phyloP scores from a whole-genome alignment of 2,329 filamentous ascomycete species.

The Colletotrichum paranaense region DNA sequence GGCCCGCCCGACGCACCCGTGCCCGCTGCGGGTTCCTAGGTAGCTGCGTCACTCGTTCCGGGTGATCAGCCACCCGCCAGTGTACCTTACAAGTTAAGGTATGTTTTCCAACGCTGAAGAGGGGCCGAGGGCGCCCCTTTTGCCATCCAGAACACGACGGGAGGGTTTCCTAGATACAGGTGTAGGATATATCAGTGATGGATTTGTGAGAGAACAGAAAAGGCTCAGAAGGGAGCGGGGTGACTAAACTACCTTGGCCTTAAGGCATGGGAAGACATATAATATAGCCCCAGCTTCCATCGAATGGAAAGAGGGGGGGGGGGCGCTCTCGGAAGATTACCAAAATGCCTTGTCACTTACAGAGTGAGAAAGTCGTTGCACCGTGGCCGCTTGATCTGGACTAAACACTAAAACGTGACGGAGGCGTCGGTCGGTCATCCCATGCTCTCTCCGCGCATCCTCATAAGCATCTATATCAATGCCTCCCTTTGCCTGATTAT shows the following conservation, averaged over 20 bases:
- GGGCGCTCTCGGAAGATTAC: background rate
- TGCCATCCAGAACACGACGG: background rate
- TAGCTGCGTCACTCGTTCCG: background rate
- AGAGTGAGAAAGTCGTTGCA: background rate
- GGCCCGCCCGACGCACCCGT: background rate
- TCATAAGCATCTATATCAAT: background rate
- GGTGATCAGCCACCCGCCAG: background rate
- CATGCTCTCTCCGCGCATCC: background rate
- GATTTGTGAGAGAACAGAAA: background rate
- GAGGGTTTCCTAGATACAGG: too few species aligned
- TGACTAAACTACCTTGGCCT: too few species aligned
- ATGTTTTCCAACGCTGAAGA: background rate
- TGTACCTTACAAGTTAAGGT: background rate
- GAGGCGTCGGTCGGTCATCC: background rate
- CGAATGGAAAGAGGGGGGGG: background rate
- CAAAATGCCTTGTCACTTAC: background rate
- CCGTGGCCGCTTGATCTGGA: background rate
- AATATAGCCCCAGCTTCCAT: background rate
- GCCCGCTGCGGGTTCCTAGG: background rate
- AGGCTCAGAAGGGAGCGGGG: background rate
- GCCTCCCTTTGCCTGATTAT: background rate
- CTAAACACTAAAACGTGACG: background rate
- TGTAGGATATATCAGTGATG: too few species aligned
- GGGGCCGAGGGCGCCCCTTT: background rate
- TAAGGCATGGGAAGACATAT: background rate